Base-by-base conservation (phyloP, 441 rosid species). In the Aquilaria agallochum region DNA sequence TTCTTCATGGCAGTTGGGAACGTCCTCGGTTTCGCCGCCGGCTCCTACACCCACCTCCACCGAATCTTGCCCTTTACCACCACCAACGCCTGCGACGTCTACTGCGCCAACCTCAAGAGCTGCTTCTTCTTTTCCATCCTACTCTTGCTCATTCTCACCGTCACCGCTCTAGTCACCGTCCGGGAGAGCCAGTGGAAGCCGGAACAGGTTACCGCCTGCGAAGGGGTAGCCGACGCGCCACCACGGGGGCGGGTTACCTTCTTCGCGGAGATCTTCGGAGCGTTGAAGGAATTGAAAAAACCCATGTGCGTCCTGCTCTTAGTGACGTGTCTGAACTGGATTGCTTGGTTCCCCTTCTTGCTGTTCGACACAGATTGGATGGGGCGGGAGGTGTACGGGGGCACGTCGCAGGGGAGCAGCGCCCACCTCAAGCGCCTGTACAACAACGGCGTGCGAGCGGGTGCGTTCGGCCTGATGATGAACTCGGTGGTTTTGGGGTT, bases 1-100 rank as follows among this genome's bases (percentile, higher is more conserved):
- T 90, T 90, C 66, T 93, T 93, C 79, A 93, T 90, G 98, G 98
- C 97, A 15, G 80, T 93, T 7, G 98, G 98, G 2, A 86, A 86
- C 75, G 84, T 90, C 31, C 79, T 87, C 4, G 98, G 98, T 8
- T 90, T 58, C 70, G 93, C 92, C 48, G 90, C 95, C 5, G 97
- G 98, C 0, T 78, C 91, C 13, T 74, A 83, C 72, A 64, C 72
- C 20, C 63, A 64, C 62, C 72, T 93, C 11, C 72, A 87, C 71
- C 70, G 71, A 31, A 4, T 84, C 7, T 69, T 85, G 12, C 90
- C 97, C 0, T 94, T 94, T 79, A 78, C 98, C 2, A 64, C 59
- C 61, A 82, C 98, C 0, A 59, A 33, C 9, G 87, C 97, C 0
- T 94, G 98, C 50, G 96, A 94, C 54, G 47, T 78, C n/a, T 90